Percentiles rank a stretch among this genome's conserved stretches.
Evolutionary conservation across 345 rosid genomes (phyloP).

Genomic region (Draba incana): DNA sequence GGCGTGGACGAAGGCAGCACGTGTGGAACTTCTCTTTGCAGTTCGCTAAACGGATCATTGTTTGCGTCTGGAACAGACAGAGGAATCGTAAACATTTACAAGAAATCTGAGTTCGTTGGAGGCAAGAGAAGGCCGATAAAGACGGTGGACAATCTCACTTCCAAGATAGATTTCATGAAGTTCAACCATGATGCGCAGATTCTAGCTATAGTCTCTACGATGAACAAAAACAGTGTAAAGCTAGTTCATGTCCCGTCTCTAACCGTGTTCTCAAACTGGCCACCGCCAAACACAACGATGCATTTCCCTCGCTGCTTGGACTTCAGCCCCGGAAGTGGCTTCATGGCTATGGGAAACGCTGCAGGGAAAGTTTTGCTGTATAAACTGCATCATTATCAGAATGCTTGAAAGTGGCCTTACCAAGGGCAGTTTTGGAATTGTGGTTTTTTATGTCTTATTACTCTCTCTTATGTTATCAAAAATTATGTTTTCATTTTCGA

Average conservation of each 20-base stretch:
- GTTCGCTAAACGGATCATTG: conserved; percentile 58
- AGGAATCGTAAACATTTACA: conserved; percentile 89
- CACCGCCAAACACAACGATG: conserved; percentile 56
- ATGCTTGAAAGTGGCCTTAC: conserved; percentile 54
- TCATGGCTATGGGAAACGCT: conserved; percentile 89
- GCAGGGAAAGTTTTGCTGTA: conserved; percentile 81
- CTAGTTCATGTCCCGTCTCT: conserved; percentile 72
- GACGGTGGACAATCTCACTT: conserved; percentile 76
- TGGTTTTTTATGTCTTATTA: conserved; percentile 1
- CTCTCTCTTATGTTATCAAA: conserved; percentile 22
- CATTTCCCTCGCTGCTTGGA: conserved; percentile 84
- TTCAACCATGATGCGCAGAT: conserved; percentile 83
- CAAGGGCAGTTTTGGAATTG: conserved; percentile 27
- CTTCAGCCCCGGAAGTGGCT: conserved; percentile 93
- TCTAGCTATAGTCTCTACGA: conserved; percentile 73
- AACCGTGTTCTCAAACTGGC: conserved; percentile 83
- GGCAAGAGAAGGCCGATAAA: conserved; percentile 84
- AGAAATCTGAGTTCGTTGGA: conserved; percentile 72
- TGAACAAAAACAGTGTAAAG: conserved; percentile 78
- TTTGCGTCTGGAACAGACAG: conserved; percentile 89
- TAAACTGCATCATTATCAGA: conserved; percentile 81
- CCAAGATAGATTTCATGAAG: conserved; percentile 77
- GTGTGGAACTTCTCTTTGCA: conserved; percentile 69
- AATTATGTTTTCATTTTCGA: not conserved
- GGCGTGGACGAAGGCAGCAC: conserved; percentile 89